Base-by-base conservation (phyloP, 495 filamentous ascomycete species). In the Thermochaetoides thermophila region DNA sequence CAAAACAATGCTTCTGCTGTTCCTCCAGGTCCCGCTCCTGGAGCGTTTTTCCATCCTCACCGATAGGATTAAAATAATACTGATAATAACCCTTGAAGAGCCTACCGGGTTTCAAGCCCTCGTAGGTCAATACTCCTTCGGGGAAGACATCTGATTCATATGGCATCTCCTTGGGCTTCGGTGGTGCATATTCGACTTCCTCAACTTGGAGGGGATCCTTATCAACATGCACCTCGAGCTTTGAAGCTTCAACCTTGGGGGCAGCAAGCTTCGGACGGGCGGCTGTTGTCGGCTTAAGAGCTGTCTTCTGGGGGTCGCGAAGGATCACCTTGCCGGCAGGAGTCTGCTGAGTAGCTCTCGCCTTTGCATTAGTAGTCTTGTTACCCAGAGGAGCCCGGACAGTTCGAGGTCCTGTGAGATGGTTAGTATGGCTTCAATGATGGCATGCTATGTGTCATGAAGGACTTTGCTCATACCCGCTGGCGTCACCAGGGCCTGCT, bases 351-450 rank as follows among this genome's bases (percentile, higher is more conserved):
- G 76, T 66, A 4, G 68, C 68, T 46, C 66, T 81, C 32, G 81
- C 68, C 61, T 89, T 95, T 25, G 80, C 81, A 57, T 99, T 99
- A 27, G 89, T 95, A 0, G 87, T 96, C 57, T 99, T 99, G 62
- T 76, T 68, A 23, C 91, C 91, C 31, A 95, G 58, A 3, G 82
- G 77, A 24, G 89, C 85, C 39, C 84, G 76, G 29, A 15, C 42
- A 9, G 68, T 78, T 25, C 74, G 72, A 29, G 76, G 69, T 27
- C 68, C 80, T 82, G 37, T 23, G 27, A 5, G 31, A 14, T 16
- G 5, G 41, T 67, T 43, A 62, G 60, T 27, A 30, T 11, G 3
- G 35, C 5, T 28, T n/a, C 21, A 26, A 24, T 28, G 5, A 11
- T 27, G 7, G 8, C 5, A 6, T 28, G 2, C n/a, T 27, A 12